Evolutionary conservation across 2,329 filamentous ascomycete genomes (phyloP), one percentile per base, ranked within the genome.

Genomic region (Microsporum canis): DNA sequence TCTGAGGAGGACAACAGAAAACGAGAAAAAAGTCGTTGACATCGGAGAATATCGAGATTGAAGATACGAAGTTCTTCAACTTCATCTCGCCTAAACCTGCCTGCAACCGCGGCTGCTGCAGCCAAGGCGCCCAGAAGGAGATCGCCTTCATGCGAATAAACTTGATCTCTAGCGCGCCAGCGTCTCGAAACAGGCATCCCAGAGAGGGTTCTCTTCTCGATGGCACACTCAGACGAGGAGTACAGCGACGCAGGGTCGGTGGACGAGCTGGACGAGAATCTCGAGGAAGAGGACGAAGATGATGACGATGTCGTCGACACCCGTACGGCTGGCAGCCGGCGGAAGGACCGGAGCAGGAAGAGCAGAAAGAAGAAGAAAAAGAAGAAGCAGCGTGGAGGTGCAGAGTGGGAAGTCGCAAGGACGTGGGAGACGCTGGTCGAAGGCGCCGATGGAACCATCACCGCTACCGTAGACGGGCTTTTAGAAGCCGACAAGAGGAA

Each of bases 401-500:
- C 73, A 61, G 73, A 77, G 66, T 78, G 77, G 72, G 76, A 79
- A 66, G 76, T 80, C 43, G 74, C 76, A 31, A 70, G 79, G 65
- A 80, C 78, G 23, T 81, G 79, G 78, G 89, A 92, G 70, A 83
- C 83, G 5, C 83, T 91, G 38, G 82, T 88, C 57, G 89, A 94
- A 74, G 86, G 87, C 23, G 86, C 85, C 47, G 89, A 95, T 75
- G 90, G 88, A 53, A 86, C 85, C 61, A 84, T 95, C 66, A 86
- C 85, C 61, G 83, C 82, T 47, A 81, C 82, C 10, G 82, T 95
- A 45, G 85, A 89, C 65, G 86, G 87, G 27, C 75, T 88, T 34
- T 80, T 91, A 57, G 90, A 95, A 73, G 89, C 89, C 27, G 85
- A 88, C 71, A 95, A 95, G 79, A 84, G 91, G 63, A 86, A 85